phyloP scores from a whole-genome alignment of 352 stramenopile genomes.

The Phytophthora fragariaefolia region DNA sequence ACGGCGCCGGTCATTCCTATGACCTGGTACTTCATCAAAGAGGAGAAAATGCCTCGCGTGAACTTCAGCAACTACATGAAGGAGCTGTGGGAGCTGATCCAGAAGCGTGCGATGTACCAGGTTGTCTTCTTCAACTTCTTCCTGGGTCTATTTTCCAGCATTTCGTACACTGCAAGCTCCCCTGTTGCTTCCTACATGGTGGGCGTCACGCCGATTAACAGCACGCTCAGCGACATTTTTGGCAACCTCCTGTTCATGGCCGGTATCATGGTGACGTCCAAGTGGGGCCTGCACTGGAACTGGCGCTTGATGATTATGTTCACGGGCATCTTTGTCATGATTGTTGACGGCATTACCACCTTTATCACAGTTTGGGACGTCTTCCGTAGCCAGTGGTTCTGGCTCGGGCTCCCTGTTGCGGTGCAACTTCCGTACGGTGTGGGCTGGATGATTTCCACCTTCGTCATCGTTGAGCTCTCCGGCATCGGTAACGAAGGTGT shows the following conservation, averaged over 20 bases:
- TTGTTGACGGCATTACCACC: constrained; percentile 17
- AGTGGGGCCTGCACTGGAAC: constrained; percentile 36
- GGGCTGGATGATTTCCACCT: too few relatives aligned
- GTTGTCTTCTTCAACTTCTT: constrained; percentile 53
- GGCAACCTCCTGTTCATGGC: constrained; percentile 35
- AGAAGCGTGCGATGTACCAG: constrained; percentile 47
- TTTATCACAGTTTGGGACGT: constrained; percentile 27
- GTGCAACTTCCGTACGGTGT: too few relatives aligned
- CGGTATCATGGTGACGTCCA: too few relatives aligned
- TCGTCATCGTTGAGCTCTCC: too few relatives aligned
- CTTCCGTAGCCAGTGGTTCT: constrained; percentile 28
- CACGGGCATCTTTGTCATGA: constrained; percentile 15
- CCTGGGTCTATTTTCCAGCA: constrained; percentile 37
- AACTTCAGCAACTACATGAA: constrained; percentile 39
- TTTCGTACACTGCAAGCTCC: constrained; percentile 35
- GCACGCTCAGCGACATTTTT: constrained; percentile 35
- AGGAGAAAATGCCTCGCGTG: constrained; percentile 39
- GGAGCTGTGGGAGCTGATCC: constrained; percentile 44
- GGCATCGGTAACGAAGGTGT: constrained; percentile 42
- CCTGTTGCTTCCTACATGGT: constrained; percentile 45
- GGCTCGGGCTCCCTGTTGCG: constrained; percentile 13
- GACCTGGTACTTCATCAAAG: constrained; percentile 50
- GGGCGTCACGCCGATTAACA: constrained; percentile 38
- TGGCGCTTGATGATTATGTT: constrained; percentile 41
- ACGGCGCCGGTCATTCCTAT: constrained; percentile 32